Percentiles rank a stretch among this genome's conserved stretches.
These are phyloP conservation scores for Protomyces arabidopsidicola DNA, from an alignment of 1,139 yeast species.

Conservation along the genomic window DNA sequence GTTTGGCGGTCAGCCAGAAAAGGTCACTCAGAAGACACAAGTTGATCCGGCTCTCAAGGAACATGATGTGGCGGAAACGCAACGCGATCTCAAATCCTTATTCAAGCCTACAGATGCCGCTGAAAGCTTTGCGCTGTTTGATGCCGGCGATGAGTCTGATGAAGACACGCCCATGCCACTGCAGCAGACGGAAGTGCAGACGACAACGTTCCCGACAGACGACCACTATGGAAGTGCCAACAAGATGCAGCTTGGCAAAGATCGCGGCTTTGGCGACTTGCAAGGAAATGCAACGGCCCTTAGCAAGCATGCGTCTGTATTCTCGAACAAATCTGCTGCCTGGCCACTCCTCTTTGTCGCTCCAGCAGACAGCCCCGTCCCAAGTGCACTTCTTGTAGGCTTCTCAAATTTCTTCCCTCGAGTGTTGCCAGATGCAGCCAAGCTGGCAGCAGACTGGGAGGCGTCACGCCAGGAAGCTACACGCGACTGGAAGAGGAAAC, in stretches of 20 bases:
- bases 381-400: neutral
- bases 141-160: conserved; percentile 51
- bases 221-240: conserved; percentile 8
- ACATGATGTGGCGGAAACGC: neutral
- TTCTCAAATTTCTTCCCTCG: conserved; percentile 1
- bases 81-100: conserved; percentile 5
- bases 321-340: neutral
- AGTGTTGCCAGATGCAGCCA: neutral
- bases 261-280: conserved; percentile 6
- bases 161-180: conserved; percentile 29
- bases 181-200: conserved; percentile 8
- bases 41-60: conserved; percentile 41
- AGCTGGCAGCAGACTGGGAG: conserved; percentile 8
- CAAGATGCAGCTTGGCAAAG: conserved; percentile 8
- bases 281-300: neutral
- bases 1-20: conserved; percentile 7
- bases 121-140: conserved; percentile 58
- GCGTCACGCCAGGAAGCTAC: conserved; percentile 17
- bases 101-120: conserved; percentile 38
- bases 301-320: neutral
- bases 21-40: conserved; percentile 32
- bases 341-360: conserved; percentile 14
- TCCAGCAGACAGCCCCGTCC: neutral
- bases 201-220: neutral
- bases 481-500: conserved; percentile 23